phyloP scores from a whole-genome alignment of 257 asterid genomes.

The Penstemon barbatus region DNA sequence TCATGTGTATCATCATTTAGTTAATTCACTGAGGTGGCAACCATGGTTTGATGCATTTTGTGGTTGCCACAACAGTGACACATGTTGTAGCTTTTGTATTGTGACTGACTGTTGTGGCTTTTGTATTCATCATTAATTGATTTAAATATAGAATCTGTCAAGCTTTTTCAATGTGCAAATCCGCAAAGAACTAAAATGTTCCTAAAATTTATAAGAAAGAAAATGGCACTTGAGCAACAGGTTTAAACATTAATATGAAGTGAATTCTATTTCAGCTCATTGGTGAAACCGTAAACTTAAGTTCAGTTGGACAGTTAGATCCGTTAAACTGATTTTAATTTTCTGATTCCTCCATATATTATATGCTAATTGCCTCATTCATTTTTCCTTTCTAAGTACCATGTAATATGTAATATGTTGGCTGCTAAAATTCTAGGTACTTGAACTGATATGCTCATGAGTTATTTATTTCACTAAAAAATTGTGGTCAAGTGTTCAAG shows the following conservation, averaged over 20 bases:
- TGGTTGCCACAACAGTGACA: conserved; percentile 10
- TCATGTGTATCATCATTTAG: conserved; percentile 12
- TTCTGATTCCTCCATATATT: conserved; percentile 19
- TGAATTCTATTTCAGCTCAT: background rate
- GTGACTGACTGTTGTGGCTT: background rate
- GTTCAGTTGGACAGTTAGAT: conserved; percentile 22
- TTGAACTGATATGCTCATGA: conserved; percentile 1
- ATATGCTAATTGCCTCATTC: background rate
- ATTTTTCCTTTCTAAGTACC: conserved; percentile 7
- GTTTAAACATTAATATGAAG: background rate
- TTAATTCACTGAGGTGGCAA: conserved; percentile 20
- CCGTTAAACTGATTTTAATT: background rate
- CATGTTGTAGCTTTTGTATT: background rate
- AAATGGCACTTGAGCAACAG: conserved; percentile 8
- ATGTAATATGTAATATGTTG: background rate
- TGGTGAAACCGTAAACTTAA: conserved; percentile 3
- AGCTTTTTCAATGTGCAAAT: conserved; percentile 20
- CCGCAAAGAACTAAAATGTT: conserved; percentile 13
- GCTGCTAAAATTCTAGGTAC: conserved; percentile 1
- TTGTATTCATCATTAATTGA: conserved; percentile 12
- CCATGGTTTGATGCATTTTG: background rate
- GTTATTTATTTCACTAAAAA: conserved; percentile 16
- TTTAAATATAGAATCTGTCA: conserved; percentile 10
- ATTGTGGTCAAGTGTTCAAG: conserved; percentile 7
- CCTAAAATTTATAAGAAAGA: background rate